Evolutionary conservation across 768 basidiomycete genomes (phyloP), one percentile per base, ranked within the genome.

Genomic region (Rhodosporidiobolus odoratus): DNA sequence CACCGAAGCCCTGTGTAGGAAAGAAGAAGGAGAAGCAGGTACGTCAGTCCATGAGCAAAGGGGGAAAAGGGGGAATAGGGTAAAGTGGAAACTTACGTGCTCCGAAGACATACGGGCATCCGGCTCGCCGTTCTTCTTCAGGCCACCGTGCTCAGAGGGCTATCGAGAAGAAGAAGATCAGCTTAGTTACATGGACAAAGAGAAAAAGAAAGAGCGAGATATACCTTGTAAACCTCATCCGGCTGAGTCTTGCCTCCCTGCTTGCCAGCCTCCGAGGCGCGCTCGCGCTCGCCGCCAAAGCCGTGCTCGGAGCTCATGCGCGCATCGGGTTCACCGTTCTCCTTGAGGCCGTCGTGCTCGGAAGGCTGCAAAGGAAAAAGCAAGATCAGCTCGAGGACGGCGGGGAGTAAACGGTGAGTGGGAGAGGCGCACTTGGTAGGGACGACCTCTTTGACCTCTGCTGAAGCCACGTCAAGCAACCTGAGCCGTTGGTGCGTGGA

Each of bases 101-200:
- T 79, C 77, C 52, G 75, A 76, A 35, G 61, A 72, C 65, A 74
- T 78, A 52, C 80, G 72, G 65, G 72, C 66, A 76, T 80, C 80
- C 53, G 71, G 68, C 43, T 68, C 65, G 12, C 80, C 80, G 63
- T 79, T 75, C 75, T 79, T 73, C 75, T 77, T 78, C n/a, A 78
- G 52, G 16, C 80, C 80, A 34, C 63, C 80, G 74, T 80, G 79
- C 75, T 79, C 78, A 41, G 79, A 78, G 34, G 80, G 80, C 77
- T 78, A 75, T n/a, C 6, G 23, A 25, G 34, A 53, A 9, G 38
- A 25, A 27, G 35, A 43, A 7, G 38, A 16, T 23, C 2, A 58
- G 41, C 34, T 19, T n/a, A 2, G 41, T 25, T 35, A 27, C 2
- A 2, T 32, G 16, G 41, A 1, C 2, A 19, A 13, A 6, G 54